Evolutionary conservation across 441 rosid species (phyloP).

Genomic region (Erysimum cheiri): DNA sequence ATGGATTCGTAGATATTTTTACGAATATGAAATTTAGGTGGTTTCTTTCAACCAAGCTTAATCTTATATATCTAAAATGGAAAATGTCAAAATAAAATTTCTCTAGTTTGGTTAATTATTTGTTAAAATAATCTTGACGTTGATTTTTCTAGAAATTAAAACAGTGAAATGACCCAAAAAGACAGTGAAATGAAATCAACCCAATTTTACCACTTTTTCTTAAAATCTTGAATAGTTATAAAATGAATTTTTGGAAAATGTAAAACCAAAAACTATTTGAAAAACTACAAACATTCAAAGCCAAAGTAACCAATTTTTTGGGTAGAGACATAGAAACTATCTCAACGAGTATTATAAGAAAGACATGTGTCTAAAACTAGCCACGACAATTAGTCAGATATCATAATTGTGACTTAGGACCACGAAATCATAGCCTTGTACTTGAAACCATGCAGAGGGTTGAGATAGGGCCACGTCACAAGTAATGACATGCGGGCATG

Average conservation of each 20-base stretch:
- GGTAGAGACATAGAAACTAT: neutral
- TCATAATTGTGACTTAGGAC: conserved; percentile 21
- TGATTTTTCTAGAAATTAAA: too few species aligned
- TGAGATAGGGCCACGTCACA: conserved; percentile 36
- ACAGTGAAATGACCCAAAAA: too few species aligned
- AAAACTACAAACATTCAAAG: too few species aligned
- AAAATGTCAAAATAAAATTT: too few species aligned
- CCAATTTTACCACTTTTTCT: too few species aligned
- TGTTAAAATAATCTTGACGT: too few species aligned
- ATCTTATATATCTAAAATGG: neutral
- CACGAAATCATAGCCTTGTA: neutral
- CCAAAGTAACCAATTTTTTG: neutral
- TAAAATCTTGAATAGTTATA: too few species aligned
- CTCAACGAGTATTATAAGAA: neutral
- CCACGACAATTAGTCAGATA: conserved; percentile 3
- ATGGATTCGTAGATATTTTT: neutral
- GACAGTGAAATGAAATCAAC: too few species aligned
- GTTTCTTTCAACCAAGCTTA: neutral
- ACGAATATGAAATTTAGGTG: neutral
- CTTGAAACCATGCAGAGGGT: conserved; percentile 9
- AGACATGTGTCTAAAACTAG: neutral
- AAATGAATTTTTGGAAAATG: too few species aligned
- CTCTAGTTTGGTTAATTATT: too few species aligned
- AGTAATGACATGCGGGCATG: conserved; percentile 27
- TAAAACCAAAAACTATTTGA: too few species aligned